Conservation (phyloP, 2,329 filamentous ascomycete species). For the Calonectria henricotiae region DNA sequence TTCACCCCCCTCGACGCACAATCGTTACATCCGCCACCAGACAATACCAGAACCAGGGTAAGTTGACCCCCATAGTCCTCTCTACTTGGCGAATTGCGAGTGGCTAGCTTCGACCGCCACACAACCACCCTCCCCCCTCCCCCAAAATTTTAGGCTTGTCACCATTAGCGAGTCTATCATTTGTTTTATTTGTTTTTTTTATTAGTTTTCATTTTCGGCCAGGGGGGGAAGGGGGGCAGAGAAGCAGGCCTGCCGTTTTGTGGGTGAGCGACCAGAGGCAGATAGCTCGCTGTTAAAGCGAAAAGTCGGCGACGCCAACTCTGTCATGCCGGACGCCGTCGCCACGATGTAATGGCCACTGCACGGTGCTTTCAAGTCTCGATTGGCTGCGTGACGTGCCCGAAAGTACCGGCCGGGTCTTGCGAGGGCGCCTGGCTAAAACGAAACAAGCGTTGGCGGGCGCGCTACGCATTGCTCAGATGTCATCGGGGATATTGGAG, state of each 20-base stretch:
- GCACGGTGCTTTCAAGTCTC: not conserved
- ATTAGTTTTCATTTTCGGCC: no score
- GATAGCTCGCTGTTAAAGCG: slow-evolving; percentile 4
- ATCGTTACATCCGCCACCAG: slow-evolving; percentile 29
- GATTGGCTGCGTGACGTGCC: slow-evolving; percentile 16
- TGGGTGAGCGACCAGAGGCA: not conserved
- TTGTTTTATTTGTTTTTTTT: no score
- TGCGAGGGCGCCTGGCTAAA: slow-evolving; percentile 14
- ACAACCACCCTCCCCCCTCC: not conserved
- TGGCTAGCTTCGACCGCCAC: slow-evolving; percentile 10
- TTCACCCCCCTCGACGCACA: slow-evolving; percentile 14
- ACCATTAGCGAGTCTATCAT: not conserved
- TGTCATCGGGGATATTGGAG: slow-evolving; percentile 3
- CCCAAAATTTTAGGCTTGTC: not conserved
- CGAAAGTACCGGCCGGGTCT: slow-evolving; percentile 19
- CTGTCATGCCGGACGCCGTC: slow-evolving; percentile 5
- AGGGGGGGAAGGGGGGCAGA: not conserved
- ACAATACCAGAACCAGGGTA: slow-evolving; percentile 20
- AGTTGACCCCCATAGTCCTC: slow-evolving; percentile 16
- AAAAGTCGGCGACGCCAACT: slow-evolving; percentile 6
- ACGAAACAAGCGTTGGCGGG: slow-evolving; percentile 17
- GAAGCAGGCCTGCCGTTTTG: not conserved
- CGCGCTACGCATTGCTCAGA: slow-evolving; percentile 11
- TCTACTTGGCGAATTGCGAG: slow-evolving; percentile 21
- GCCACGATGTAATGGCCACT: slow-evolving; percentile 5